phyloP scores from a whole-genome alignment of 208 protist genomes.

The Leishmania martiniquensis region DNA sequence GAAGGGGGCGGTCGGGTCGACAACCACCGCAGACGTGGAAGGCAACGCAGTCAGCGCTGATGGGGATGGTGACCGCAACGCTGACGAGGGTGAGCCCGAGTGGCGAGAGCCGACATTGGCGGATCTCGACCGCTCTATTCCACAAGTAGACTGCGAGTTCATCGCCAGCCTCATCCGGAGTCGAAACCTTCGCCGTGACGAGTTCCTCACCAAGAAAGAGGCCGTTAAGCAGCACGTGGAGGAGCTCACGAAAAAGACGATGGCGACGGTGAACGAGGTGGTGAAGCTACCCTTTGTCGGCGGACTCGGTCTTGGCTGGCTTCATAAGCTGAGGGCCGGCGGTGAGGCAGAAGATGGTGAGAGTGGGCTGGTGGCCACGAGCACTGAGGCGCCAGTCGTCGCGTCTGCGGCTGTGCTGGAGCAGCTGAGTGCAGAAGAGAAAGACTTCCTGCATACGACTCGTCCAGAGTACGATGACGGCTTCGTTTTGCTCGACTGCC shows the following conservation, averaged over 20 bases:
- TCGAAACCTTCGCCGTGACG: conserved; percentile 49
- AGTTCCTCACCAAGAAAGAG: conserved; percentile 56
- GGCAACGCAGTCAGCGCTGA: not conserved
- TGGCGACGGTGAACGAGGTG: conserved; percentile 39
- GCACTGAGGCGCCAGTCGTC: conserved; percentile 37
- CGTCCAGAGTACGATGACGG: conserved; percentile 81
- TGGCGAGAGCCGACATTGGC: conserved; percentile 71
- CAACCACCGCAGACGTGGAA: not conserved
- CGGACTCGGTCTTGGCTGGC: conserved; percentile 34
- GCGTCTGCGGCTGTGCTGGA: conserved; percentile 47
- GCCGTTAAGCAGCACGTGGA: conserved; percentile 51
- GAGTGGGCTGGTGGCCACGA: conserved; percentile 35
- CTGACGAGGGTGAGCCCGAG: conserved; percentile 9
- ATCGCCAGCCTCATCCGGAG: conserved; percentile 72
- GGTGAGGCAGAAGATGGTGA: conserved; percentile 14
- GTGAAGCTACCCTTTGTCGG: conserved; percentile 39
- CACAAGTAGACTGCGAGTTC: conserved; percentile 82
- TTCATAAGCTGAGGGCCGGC: conserved; percentile 13
- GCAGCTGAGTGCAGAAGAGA: conserved; percentile 48
- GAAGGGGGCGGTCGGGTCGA: not conserved
- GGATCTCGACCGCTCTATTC: conserved; percentile 80
- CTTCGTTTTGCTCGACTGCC: conserved; percentile 80
- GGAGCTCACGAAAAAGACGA: conserved; percentile 40
- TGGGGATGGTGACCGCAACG: not conserved
- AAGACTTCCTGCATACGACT: conserved; percentile 48